phyloP scores from a whole-genome alignment of 768 basidiomycete species.

The Nidularia pulvinata region DNA sequence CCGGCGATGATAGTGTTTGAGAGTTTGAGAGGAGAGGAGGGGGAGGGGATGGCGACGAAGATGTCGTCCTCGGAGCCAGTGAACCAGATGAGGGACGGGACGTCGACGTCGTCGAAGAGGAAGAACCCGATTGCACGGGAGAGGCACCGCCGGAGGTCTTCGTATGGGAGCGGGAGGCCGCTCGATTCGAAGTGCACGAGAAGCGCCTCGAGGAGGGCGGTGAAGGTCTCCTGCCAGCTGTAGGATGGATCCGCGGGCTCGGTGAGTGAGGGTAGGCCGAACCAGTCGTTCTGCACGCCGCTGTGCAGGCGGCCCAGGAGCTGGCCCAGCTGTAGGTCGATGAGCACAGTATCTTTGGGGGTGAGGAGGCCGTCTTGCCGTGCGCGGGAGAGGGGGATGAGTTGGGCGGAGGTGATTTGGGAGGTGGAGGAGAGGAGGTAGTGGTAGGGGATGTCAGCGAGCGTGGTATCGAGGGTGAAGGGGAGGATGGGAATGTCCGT shows the following conservation, averaged over 20 bases:
- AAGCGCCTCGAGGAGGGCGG: slow-evolving; percentile 52
- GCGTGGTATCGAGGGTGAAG: slow-evolving; percentile 48
- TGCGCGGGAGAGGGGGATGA: slow-evolving; percentile 35
- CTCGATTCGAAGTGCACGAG: slow-evolving; percentile 39
- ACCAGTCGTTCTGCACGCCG: slow-evolving; percentile 76
- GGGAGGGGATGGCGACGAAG: slow-evolving; percentile 37
- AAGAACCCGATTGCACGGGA: slow-evolving; percentile 74
- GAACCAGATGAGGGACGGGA: slow-evolving; percentile 66
- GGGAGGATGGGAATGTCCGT: slow-evolving; percentile 52
- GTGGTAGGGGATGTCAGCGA: slow-evolving; percentile 41
- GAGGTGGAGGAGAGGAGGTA: slow-evolving; percentile 51
- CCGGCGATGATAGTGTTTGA: slow-evolving; percentile 30
- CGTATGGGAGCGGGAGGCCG: slow-evolving; percentile 28
- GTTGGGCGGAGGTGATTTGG: slow-evolving; percentile 27
- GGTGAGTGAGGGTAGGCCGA: slow-evolving; percentile 44
- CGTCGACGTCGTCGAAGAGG: slow-evolving; percentile 77
- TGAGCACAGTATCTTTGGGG: slow-evolving; percentile 31
- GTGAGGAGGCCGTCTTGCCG: slow-evolving; percentile 30
- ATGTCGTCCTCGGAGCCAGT: slow-evolving; percentile 61
- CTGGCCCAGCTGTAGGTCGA: slow-evolving; percentile 64
- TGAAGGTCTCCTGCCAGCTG: slow-evolving; percentile 81
- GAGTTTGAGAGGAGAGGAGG: slow-evolving; percentile 5
- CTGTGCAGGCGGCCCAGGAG: slow-evolving; percentile 64
- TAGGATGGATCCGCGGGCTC: slow-evolving; percentile 39
- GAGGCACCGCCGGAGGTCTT: slow-evolving; percentile 46